Percentiles rank a stretch among this genome's conserved stretches.
Evolutionary conservation across 2,329 filamentous ascomycete genomes (phyloP).

Genomic region (Zopfia rhizophila): DNA sequence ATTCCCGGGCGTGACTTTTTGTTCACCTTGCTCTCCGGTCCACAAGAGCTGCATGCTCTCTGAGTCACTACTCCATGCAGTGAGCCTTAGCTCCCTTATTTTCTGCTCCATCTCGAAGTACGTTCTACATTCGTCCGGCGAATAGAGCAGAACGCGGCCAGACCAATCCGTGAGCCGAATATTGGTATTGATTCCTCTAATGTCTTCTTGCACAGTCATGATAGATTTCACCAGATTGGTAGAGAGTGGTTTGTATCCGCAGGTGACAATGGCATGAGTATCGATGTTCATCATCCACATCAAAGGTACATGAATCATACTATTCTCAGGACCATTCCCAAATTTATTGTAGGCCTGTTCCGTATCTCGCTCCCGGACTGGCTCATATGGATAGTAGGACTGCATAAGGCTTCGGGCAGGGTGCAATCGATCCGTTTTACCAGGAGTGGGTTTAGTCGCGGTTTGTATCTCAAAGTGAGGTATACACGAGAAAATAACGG

Average conservation of each 20-base stretch:
- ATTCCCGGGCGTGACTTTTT: slow-evolving; percentile 23
- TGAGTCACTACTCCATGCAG: not conserved
- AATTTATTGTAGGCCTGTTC: slow-evolving; percentile 31
- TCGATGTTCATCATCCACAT: slow-evolving; percentile 46
- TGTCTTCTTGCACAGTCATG: slow-evolving; percentile 30
- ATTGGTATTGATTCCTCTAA: slow-evolving; percentile 23
- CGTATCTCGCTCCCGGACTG: slow-evolving; percentile 39
- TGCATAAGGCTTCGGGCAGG: slow-evolving; percentile 42
- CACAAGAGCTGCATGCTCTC: slow-evolving; percentile 21
- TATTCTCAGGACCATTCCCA: slow-evolving; percentile 19
- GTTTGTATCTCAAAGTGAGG: slow-evolving; percentile 37
- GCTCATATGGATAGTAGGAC: slow-evolving; percentile 44
- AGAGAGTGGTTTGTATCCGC: slow-evolving; percentile 33
- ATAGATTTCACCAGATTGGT: slow-evolving; percentile 41
- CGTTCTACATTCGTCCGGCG: slow-evolving; percentile 31
- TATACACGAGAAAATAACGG: slow-evolving; percentile 43
- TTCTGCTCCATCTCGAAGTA: slow-evolving; percentile 46
- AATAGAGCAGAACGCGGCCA: slow-evolving; percentile 34
- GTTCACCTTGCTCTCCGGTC: slow-evolving; percentile 6
- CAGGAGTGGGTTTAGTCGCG: slow-evolving; percentile 5
- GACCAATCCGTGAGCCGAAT: slow-evolving; percentile 36
- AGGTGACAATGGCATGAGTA: slow-evolving; percentile 36
- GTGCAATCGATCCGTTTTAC: slow-evolving; percentile 23
- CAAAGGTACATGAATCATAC: slow-evolving; percentile 40
- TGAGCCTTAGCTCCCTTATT: slow-evolving; percentile 28